Conservation (phyloP, 768 basidiomycete genomes). For the Pisolithus microcarpus region DNA sequence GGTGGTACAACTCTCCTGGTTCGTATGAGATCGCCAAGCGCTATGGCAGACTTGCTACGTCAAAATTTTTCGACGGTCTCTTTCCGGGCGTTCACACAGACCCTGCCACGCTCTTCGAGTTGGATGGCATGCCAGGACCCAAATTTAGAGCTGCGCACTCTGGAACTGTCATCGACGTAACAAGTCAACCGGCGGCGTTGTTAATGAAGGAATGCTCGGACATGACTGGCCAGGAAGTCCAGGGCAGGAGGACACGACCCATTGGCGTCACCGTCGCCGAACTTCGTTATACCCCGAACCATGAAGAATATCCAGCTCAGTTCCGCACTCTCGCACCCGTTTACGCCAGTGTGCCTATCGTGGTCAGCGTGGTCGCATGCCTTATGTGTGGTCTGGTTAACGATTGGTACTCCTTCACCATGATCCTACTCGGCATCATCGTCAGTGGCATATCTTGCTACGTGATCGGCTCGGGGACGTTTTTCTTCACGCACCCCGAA, state of each 20-base stretch:
- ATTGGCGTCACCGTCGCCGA: conserved; percentile 12
- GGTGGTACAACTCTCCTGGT: conserved; percentile 31
- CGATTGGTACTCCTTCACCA: conserved; percentile 25
- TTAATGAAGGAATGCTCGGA: conserved; percentile 9
- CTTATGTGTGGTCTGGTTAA: conserved; percentile 6
- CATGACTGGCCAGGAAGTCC: neutral
- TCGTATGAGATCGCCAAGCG: conserved; percentile 25
- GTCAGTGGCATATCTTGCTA: conserved; percentile 23
- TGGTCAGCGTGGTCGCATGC: conserved; percentile 10
- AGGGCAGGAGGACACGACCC: conserved; percentile 5
- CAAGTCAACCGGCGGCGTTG: conserved; percentile 15
- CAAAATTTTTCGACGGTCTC: conserved; percentile 21
- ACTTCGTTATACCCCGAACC: conserved; percentile 3
- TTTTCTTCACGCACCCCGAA: neutral
- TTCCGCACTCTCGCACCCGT: neutral
- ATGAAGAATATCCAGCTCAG: neutral
- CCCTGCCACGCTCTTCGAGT: conserved; percentile 15
- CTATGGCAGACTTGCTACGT: conserved; percentile 22
- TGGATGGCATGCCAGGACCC: conserved; percentile 18
- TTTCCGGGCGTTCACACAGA: conserved; percentile 19
- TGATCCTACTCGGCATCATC: conserved; percentile 25
- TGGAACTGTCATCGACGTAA: conserved; percentile 13
- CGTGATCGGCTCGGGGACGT: conserved; percentile 17
- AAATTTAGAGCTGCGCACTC: conserved; percentile 13
- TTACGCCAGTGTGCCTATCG: conserved; percentile 11